A percentile compares a stretch with the other conserved stretches of the same genome.
Evolutionary conservation across 805 yeast species (phyloP).

Genomic region (Metschnikowia borealis): DNA sequence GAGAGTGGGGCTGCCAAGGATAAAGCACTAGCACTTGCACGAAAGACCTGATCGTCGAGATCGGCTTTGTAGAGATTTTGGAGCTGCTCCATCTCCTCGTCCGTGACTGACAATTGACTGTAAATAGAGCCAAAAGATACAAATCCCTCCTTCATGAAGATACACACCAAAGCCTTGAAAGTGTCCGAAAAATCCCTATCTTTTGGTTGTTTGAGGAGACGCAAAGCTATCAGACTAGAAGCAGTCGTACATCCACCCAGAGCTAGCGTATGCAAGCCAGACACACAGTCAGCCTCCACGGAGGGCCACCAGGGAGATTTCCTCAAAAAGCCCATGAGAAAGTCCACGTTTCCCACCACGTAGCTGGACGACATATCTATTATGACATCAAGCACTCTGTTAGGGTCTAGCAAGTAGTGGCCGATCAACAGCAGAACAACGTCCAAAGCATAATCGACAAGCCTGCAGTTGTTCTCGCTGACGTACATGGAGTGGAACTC

Average conservation of each 20-base stretch:
- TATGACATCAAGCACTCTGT: slow-evolving; percentile 60
- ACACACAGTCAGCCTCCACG: slow-evolving; percentile 25
- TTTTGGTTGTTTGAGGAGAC: slow-evolving; percentile 27
- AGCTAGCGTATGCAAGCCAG: slow-evolving; percentile 30
- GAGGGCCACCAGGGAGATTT: slow-evolving; percentile 68
- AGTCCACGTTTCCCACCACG: slow-evolving; percentile 41
- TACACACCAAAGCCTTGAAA: slow-evolving; percentile 44
- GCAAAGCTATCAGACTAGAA: slow-evolving; percentile 51
- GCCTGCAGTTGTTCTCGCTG: slow-evolving; percentile 37
- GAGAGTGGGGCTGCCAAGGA: slow-evolving; percentile 84
- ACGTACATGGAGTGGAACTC: slow-evolving; percentile 43
- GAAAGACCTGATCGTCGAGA: slow-evolving; percentile 51
- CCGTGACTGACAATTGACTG: slow-evolving; percentile 52
- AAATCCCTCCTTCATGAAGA: slow-evolving; percentile 63
- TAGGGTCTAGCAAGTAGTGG: slow-evolving; percentile 71
- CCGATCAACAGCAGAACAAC: slow-evolving; percentile 61
- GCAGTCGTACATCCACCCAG: slow-evolving; percentile 55
- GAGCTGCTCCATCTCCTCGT: slow-evolving; percentile 41
- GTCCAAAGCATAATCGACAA: slow-evolving; percentile 43
- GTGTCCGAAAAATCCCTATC: slow-evolving; percentile 39
- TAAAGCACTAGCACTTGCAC: slow-evolving; percentile 70
- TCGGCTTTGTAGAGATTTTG: slow-evolving; percentile 44
- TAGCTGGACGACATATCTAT: slow-evolving; percentile 49
- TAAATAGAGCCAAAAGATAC: slow-evolving; percentile 61
- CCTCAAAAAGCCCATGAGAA: slow-evolving; percentile 48